phyloP scores from a whole-genome alignment of 257 asterid species.

The Buddleja alternifolia region DNA sequence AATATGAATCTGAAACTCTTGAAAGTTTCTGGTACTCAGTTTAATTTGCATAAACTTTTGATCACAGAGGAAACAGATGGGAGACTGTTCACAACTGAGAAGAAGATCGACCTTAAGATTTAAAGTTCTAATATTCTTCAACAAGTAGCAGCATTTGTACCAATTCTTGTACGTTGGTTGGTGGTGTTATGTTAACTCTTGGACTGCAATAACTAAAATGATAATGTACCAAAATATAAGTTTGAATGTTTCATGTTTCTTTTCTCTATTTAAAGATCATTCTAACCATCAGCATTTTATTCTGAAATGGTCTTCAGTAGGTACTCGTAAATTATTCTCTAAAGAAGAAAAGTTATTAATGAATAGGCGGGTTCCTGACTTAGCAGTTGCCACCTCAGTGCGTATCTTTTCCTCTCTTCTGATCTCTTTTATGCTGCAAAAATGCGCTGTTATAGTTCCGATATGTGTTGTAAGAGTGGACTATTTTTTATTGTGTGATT shows the following conservation, averaged over 20 bases:
- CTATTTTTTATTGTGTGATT: background rate
- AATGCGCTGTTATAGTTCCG: conserved; percentile 4
- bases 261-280: background rate
- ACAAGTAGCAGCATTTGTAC: background rate
- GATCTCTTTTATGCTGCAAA: background rate
- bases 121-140: background rate
- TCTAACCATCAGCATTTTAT: conserved; percentile 20
- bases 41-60: background rate
- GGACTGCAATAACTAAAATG: background rate
- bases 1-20: background rate
- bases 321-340: conserved; percentile 68
- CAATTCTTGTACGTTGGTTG: conserved; percentile 15
- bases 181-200: conserved; percentile 13
- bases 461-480: conserved; percentile 1
- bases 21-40: background rate
- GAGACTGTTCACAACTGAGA: background rate
- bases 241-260: background rate
- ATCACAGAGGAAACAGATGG: background rate
- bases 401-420: conserved; percentile 35
- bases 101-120: background rate
- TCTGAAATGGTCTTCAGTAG: conserved; percentile 40
- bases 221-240: background rate
- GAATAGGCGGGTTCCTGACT: conserved; percentile 75
- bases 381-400: conserved; percentile 78
- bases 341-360: conserved; percentile 70